Evolutionary conservation across 202 grass and related monocot genomes (phyloP).

Genomic region (Bolboschoenoplectus hybrid): DNA sequence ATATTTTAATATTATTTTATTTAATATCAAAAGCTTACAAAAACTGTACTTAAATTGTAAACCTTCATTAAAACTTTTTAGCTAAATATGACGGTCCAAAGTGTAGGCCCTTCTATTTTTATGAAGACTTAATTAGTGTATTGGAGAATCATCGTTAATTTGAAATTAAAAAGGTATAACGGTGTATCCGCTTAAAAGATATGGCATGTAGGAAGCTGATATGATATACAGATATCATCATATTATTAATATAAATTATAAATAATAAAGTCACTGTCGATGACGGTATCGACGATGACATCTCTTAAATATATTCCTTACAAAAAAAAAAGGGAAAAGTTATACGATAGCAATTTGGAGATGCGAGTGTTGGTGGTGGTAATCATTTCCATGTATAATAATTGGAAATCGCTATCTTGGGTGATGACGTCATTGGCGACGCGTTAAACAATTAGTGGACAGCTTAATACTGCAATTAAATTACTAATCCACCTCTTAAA

Average conservation of each 20-base stretch:
- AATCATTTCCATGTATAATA: slow-evolving; percentile 10
- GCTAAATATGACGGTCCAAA: not conserved
- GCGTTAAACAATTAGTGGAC: not conserved
- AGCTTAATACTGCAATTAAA: slow-evolving; percentile 25
- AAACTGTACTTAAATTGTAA: no score
- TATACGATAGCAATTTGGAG: not conserved
- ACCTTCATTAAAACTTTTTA: not conserved
- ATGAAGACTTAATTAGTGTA: not conserved
- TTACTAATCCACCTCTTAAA: slow-evolving; percentile 28
- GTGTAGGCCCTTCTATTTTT: not conserved
- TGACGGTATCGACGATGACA: no score
- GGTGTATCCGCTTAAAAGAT: not conserved
- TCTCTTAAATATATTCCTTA: no score
- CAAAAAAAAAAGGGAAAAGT: not conserved
- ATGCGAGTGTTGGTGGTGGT: not conserved
- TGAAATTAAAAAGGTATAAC: not conserved
- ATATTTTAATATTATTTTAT: no score
- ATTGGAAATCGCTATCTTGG: not conserved
- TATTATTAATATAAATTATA: no score
- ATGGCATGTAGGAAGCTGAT: no score
- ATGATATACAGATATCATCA: no score
- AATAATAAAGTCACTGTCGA: no score
- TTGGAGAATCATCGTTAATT: not conserved
- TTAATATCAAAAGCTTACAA: no score
- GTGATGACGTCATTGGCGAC: not conserved